These are phyloP conservation scores for Solanum chiquidenum DNA, from an alignment of 257 asterid genomes.

Conservation along the genomic window DNA sequence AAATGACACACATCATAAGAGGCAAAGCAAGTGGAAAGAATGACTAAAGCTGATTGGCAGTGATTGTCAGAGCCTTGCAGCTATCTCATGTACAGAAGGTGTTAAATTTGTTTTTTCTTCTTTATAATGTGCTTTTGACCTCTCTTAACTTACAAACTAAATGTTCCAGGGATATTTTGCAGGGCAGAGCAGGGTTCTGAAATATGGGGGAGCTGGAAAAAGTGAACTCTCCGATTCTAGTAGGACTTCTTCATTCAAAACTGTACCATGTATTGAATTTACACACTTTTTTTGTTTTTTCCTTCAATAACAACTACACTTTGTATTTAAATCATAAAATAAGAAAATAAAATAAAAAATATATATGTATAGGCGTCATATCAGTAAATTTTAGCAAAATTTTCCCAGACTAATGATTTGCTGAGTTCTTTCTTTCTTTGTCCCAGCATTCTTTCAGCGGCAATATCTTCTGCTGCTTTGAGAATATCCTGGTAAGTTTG, in stretches of 20 bases:
- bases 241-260: background rate
- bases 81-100: background rate
- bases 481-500: background rate
- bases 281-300: background rate
- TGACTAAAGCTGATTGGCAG: background rate
- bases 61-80: background rate
- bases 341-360: background rate
- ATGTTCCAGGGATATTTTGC: background rate
- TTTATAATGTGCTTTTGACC: background rate
- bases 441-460: background rate
- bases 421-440: background rate
- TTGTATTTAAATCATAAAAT: background rate
- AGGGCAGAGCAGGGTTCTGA: background rate
- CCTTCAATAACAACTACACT: background rate
- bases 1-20: constrained; percentile 2
- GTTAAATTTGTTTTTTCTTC: background rate
- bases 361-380: background rate
- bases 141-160: background rate
- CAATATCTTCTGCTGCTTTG: background rate
- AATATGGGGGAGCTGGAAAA: background rate
- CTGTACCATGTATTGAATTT: background rate
- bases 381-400: constrained; percentile 1
- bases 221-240: background rate
- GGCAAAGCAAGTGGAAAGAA: constrained; percentile 9
- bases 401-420: background rate